phyloP scores from a whole-genome alignment of 768 basidiomycete species.

The Serendipita sp. region DNA sequence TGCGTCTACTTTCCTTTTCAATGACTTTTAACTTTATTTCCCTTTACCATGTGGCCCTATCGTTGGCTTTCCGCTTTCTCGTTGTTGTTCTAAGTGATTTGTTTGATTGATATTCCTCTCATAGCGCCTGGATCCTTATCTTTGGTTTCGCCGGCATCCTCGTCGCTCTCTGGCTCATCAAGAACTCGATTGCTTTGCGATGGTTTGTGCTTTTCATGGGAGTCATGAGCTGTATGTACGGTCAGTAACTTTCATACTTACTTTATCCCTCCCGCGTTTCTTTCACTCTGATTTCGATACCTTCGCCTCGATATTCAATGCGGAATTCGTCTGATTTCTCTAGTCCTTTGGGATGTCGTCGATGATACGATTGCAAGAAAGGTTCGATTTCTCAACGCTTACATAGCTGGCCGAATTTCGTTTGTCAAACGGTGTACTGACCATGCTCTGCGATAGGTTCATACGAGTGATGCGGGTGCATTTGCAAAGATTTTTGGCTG shows the following conservation, averaged over 20 bases:
- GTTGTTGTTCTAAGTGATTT: too few species aligned
- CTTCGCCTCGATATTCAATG: too few species aligned
- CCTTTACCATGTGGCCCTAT: background rate
- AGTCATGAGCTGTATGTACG: constrained; percentile 77
- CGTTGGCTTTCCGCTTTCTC: too few species aligned
- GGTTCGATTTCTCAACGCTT: background rate
- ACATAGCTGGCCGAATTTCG: background rate
- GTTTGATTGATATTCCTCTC: too few species aligned
- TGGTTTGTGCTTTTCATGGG: constrained; percentile 75
- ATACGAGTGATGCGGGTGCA: constrained; percentile 72
- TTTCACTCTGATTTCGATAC: background rate
- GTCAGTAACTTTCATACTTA: constrained; percentile 44
- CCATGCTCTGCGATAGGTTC: constrained; percentile 28
- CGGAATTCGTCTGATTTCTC: background rate
- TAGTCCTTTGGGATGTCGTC: constrained; percentile 16
- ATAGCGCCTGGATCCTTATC: constrained; percentile 65
- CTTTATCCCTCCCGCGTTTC: constrained; percentile 15
- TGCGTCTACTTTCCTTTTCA: background rate
- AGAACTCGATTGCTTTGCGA: constrained; percentile 53
- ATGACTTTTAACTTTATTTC: background rate
- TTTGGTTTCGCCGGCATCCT: constrained; percentile 66
- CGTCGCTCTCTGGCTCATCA: constrained; percentile 73
- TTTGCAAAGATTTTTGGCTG: constrained; percentile 74
- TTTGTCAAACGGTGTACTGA: too few species aligned
- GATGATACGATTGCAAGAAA: constrained; percentile 77